Evolutionary conservation across 176 grass and related monocot species (phyloP), one percentile per base, ranked within the genome.

Genomic region (Aegilops speltoides): DNA sequence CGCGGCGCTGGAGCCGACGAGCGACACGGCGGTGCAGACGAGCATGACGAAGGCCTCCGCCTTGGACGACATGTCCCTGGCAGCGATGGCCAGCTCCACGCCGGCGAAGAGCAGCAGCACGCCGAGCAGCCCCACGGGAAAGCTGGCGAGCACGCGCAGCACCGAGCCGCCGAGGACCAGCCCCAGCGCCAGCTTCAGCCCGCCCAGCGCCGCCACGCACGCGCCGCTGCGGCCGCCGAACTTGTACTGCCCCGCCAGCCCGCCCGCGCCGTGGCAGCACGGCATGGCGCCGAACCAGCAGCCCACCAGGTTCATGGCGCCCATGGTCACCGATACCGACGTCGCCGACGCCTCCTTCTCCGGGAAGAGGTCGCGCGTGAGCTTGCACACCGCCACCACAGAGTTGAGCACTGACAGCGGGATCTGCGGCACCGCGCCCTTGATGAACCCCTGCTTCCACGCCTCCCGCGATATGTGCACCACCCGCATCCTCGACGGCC

Each of bases 221-320:
- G 67, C 89, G 29, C 96, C 91, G 62, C 88, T 89, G 29, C 95
- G 82, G 2, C 91, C 91, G 15, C 93, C 96, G 68, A 98, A 98
- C 79, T 71, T 90, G 88, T 95, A 94, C 86, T 95, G 91, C 15
- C 96, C 93, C 31, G 96, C 96, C 78, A 98, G 86, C 9, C 96
- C 93, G 8, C 96, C 96, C 0, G 93, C 93, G 10, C 93, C 96
- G 63, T 98, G 96, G 87, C 93, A 98, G 77, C 93, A 95, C 50
- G 95, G 95, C 95, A 98, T 98, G 56, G 91, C 95, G 26, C 93
- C 95, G 77, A 98, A 98, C 93, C 95, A 98, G 86, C 95, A 93
- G 0, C 95, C 95, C 34, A 95, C 86, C 67, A 98, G 86, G 79
- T 98, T 98, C 95, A 95, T 98, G 62, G 71, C 64, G 23, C 96